A percentile compares a stretch with the other conserved stretches of the same genome.
Conservation (phyloP, 2,329 filamentous ascomycete species). For the Colletotrichum siamense region DNA sequence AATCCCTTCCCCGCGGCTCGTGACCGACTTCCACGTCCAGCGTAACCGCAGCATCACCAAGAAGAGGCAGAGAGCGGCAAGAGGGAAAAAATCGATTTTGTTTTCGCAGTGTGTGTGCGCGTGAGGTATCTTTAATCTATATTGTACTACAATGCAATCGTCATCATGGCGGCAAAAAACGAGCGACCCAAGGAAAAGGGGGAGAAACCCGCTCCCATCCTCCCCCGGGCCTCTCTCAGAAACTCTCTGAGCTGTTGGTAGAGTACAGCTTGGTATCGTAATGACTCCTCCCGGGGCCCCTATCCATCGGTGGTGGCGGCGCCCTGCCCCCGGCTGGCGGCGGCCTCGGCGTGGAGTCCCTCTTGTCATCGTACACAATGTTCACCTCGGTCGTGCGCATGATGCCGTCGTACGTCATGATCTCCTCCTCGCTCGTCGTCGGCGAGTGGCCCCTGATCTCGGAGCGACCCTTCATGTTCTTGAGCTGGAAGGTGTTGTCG, state of each 20-base stretch:
- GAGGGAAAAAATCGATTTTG: neutral
- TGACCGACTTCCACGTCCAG: neutral
- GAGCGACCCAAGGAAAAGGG: neutral
- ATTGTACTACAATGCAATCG: neutral
- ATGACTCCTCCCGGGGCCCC: neutral
- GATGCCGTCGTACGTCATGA: slow-evolving; percentile 47
- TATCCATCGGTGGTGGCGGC: neutral
- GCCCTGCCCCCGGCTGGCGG: neutral
- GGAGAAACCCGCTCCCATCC: neutral
- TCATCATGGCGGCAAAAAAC: neutral
- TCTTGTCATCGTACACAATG: slow-evolving; percentile 3
- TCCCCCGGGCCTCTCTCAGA: neutral
- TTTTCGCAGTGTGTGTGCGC: neutral
- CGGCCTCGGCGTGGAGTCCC: neutral
- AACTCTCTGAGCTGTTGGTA: slow-evolving; percentile 1
- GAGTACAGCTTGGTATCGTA: neutral
- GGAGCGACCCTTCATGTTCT: slow-evolving; percentile 32
- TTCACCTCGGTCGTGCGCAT: slow-evolving; percentile 25
- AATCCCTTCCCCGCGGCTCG: neutral
- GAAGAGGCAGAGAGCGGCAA: neutral
- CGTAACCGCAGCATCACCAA: neutral
- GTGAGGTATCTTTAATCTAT: neutral
- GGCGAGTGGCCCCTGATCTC: slow-evolving; percentile 39
- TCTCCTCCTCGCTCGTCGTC: slow-evolving; percentile 42
- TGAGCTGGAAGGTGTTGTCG: slow-evolving; percentile 3